phyloP scores from a whole-genome alignment of 1,139 yeast genomes.

The Kazachstania sp. region DNA sequence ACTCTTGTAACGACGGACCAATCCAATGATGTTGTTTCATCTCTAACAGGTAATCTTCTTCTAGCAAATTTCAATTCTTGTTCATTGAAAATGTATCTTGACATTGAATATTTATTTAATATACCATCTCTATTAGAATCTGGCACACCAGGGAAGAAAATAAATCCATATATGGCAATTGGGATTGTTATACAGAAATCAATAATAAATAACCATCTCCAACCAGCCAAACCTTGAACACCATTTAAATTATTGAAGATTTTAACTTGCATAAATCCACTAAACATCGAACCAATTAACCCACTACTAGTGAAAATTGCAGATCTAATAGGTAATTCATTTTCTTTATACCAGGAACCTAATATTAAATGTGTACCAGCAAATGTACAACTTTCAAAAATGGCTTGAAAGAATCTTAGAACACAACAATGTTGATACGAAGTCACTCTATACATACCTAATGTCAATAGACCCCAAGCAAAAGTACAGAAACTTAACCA shows the following conservation, averaged over 20 bases:
- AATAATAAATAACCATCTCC: slow-evolving; percentile 64
- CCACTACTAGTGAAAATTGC: slow-evolving; percentile 50
- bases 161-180: slow-evolving; percentile 44
- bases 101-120: slow-evolving; percentile 14
- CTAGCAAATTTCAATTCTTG: slow-evolving; percentile 37
- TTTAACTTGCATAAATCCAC: slow-evolving; percentile 59
- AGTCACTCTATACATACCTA: slow-evolving; percentile 41
- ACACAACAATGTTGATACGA: slow-evolving; percentile 41
- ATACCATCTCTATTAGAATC: slow-evolving; percentile 9
- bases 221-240: slow-evolving; percentile 43
- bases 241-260: slow-evolving; percentile 44
- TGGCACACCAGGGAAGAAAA: slow-evolving; percentile 45
- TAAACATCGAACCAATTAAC: slow-evolving; percentile 43
- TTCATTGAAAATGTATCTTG: slow-evolving; percentile 31
- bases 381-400: slow-evolving; percentile 49
- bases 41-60: slow-evolving; percentile 35
- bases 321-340: slow-evolving; percentile 41
- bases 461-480: slow-evolving; percentile 48
- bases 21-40: slow-evolving; percentile 35
- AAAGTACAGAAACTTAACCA: slow-evolving; percentile 49
- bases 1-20: slow-evolving; percentile 42
- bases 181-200: slow-evolving; percentile 52
- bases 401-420: slow-evolving; percentile 46
- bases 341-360: slow-evolving; percentile 46
- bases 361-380: slow-evolving; percentile 46